phyloP scores from a whole-genome alignment of 1,284 basidiomycete species.

The Naganishia liquefaciens region DNA sequence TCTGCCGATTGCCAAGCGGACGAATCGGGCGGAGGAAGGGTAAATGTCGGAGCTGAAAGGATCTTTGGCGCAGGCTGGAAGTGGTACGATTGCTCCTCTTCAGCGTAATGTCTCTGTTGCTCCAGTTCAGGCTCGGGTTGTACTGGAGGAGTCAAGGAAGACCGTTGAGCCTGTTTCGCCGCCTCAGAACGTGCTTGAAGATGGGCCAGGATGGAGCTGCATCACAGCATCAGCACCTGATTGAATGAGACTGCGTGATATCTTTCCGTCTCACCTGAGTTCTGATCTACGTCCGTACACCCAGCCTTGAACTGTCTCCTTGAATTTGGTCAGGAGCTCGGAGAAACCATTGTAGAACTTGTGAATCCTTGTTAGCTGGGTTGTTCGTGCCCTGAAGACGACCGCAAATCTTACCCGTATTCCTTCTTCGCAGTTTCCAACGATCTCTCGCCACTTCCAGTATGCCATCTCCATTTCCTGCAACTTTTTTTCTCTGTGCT shows the following conservation, averaged over 20 bases:
- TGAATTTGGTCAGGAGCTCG: constrained; percentile 69
- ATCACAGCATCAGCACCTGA: constrained; percentile 10
- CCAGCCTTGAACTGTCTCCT: constrained; percentile 73
- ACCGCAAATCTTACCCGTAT: constrained; percentile 62
- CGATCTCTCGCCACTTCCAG: constrained; percentile 84
- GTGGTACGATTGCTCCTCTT: constrained; percentile 26
- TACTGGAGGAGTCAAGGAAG: constrained; percentile 26
- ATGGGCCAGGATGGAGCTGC: constrained; percentile 37
- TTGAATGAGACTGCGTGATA: neutral
- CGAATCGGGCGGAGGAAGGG: constrained; percentile 45
- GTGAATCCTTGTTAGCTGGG: neutral
- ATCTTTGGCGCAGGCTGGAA: constrained; percentile 32
- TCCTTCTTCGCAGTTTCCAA: constrained; percentile 82
- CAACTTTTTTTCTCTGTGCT: constrained; percentile 78
- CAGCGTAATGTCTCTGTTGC: constrained; percentile 23
- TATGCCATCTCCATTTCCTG: constrained; percentile 87
- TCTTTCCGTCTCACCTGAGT: constrained; percentile 44
- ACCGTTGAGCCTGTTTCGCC: constrained; percentile 21
- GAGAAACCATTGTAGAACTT: constrained; percentile 83
- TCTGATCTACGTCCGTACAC: constrained; percentile 66
- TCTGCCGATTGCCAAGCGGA: constrained; percentile 46
- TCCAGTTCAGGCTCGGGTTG: constrained; percentile 5
- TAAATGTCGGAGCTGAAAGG: constrained; percentile 37
- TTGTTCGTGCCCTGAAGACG: neutral
- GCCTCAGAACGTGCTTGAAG: constrained; percentile 32